Evolutionary conservation across 2,329 filamentous ascomycete genomes (phyloP), one percentile per base, ranked within the genome.

Genomic region (Cytospora piceae): DNA sequence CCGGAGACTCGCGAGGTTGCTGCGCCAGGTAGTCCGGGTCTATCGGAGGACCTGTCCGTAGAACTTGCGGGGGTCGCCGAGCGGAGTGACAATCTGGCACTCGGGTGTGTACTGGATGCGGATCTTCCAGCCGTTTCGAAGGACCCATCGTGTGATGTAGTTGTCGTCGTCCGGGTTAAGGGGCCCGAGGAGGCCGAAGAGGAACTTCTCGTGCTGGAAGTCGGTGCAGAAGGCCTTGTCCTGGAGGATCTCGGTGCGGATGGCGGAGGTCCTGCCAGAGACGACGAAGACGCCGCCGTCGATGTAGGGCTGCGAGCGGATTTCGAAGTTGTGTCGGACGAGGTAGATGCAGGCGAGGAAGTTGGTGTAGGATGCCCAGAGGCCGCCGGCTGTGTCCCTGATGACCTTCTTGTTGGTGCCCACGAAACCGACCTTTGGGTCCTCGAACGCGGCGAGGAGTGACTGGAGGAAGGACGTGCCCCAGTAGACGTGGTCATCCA

Each of bases 301-400:
- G 12, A 89, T 75, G 8, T 81, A 77, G 67, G 84, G 85, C 8
- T 83, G 83, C 0, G 84, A 78, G 0, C 82, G 79, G 61, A 85
- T 83, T 71, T 89, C 87, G 72, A 84, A 89, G 71, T 88, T 88
- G 73, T 88, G 85, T 0, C 86, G 83, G 69, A 85, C 81, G 0
- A 90, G 80, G 71, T 89, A 88, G n/a, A 81, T 73, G 34, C 82
- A 82, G 0, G 83, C 86, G 22, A 89, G 76, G 71, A 87, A 81
- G 73, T 89, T 87, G 73, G 79, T 80, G 61, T 82, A 74, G 0
- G 74, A 74, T 5, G 62, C 63, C 72, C 72, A 75, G 1, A 73
- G 34, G 4, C 73, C 72, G 9, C 58, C n/a, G 0, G 69, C 68
- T 0, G 63, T 61, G 8, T 76, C 75, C 2, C 83, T 80, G 7